A percentile compares a stretch with the other conserved stretches of the same genome.
phyloP scores from a whole-genome alignment of 1,139 yeast genomes.

The Candida glucosophila region DNA sequence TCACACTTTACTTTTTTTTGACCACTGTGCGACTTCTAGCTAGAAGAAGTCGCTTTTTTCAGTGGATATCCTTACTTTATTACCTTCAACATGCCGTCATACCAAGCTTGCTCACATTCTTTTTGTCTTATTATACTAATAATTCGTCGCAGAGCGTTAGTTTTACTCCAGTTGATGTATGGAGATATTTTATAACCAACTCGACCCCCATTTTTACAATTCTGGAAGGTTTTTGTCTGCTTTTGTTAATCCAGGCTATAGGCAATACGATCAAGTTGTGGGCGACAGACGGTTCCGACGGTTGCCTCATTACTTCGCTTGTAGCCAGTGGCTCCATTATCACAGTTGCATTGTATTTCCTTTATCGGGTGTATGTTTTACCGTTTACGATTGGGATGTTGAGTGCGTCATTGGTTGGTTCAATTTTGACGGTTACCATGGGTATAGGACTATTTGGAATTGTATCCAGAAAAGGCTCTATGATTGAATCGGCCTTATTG shows the following conservation, averaged over 20 bases:
- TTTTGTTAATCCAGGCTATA: slow-evolving; percentile 79
- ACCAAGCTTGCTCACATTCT: slow-evolving; percentile 72
- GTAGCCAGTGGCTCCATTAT: slow-evolving; percentile 68
- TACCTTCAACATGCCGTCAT: slow-evolving; percentile 75
- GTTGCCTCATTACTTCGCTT: slow-evolving; percentile 73
- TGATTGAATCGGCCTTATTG: slow-evolving; percentile 76
- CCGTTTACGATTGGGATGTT: slow-evolving; percentile 62
- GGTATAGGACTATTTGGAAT: slow-evolving; percentile 80
- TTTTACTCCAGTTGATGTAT: slow-evolving; percentile 23
- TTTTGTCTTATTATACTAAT: slow-evolving; percentile 43
- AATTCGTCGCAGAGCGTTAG: slow-evolving; percentile 5
- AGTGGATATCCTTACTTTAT: slow-evolving; percentile 54
- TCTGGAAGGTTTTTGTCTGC: slow-evolving; percentile 86
- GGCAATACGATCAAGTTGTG: slow-evolving; percentile 80
- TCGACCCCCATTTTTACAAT: slow-evolving; percentile 86
- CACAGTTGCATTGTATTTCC: slow-evolving; percentile 67
- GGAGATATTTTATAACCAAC: slow-evolving; percentile 66
- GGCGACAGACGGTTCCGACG: slow-evolving; percentile 57
- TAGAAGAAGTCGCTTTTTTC: slow-evolving; percentile 38
- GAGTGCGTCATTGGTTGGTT: slow-evolving; percentile 79
- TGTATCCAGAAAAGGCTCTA: slow-evolving; percentile 74
- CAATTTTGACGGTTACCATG: slow-evolving; percentile 66
- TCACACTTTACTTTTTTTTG: slow-evolving; percentile 56
- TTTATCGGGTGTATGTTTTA: slow-evolving; percentile 75
- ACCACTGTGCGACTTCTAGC: slow-evolving; percentile 62